Evolutionary conservation across 768 basidiomycete species (phyloP), one percentile per base, ranked within the genome.

Genomic region (Chalciporus pseudorubinellus): DNA sequence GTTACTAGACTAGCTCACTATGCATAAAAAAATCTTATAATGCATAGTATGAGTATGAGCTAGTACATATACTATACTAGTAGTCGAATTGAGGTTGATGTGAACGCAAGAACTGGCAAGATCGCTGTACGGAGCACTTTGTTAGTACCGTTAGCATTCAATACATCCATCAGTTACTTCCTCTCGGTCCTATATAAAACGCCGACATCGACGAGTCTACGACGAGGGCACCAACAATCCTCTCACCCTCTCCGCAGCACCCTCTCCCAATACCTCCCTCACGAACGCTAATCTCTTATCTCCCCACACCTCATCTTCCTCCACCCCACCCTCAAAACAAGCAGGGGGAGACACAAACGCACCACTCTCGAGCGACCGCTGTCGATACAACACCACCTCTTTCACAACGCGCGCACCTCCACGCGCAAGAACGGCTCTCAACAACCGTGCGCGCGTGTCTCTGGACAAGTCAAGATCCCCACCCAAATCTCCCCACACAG

Each of bases 401-500:
- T 67, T 68, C 19, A 88, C 73, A 16, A 76, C 64, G 6, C 76
- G 72, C 36, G 59, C 59, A 13, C 69, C 67, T 0, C 83, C 84
- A 59, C 81, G 82, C 14, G 61, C 67, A 1, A 83, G 68, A 12
- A 89, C 66, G 14, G 74, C 75, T 57, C 70, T 72, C 52, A 89
- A 61, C 50, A 89, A 60, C 57, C 75, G 80, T 28, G 19, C 78
- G 72, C 55, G 49, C 18, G 38, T 26, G 46, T 56, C 59, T 5
- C 39, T 38, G 6, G 39, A 21, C 33, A 36, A 36, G 6, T 46
- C 55, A n/a, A 47, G 51, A 6, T 45, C 59, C 2, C 34, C 48
- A 2, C 59, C 63, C 28, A 87, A 59, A 62, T 89, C 88, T 3
- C 72, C 75, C 91, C 91, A 92, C 22, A 92, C 79, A 58, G 75